Evolutionary conservation across 2,329 filamentous ascomycete genomes (phyloP).

Genomic region (Clathrospora elynae): DNA sequence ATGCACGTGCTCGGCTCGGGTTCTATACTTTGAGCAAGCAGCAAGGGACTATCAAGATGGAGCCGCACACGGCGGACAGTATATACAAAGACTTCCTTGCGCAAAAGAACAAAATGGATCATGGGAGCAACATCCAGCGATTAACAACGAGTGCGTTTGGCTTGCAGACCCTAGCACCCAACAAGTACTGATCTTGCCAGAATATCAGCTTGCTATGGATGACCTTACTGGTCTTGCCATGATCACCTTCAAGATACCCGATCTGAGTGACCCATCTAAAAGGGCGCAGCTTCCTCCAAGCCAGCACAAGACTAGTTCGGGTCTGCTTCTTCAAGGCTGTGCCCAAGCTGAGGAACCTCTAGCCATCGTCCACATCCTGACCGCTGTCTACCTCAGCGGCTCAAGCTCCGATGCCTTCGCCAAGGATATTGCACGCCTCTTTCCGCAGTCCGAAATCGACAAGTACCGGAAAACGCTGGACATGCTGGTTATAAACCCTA

Average conservation of each 20-base stretch:
- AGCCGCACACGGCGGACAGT: slow-evolving; percentile 24
- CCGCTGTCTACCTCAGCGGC: slow-evolving; percentile 28
- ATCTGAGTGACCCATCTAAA: slow-evolving; percentile 25
- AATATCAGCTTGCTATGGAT: slow-evolving; percentile 28
- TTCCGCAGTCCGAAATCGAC: slow-evolving; percentile 25
- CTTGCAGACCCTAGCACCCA: not conserved
- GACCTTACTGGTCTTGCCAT: slow-evolving; percentile 37
- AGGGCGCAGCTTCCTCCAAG: slow-evolving; percentile 31
- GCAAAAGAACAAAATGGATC: slow-evolving; percentile 25
- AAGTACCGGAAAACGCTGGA: slow-evolving; percentile 27
- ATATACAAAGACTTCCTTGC: slow-evolving; percentile 35
- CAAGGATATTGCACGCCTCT: slow-evolving; percentile 23
- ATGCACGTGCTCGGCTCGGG: slow-evolving; percentile 26
- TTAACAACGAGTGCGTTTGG: slow-evolving; percentile 30
- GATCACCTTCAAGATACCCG: slow-evolving; percentile 32
- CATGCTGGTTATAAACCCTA: slow-evolving; percentile 22
- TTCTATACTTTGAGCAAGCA: slow-evolving; percentile 27
- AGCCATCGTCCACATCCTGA: slow-evolving; percentile 38
- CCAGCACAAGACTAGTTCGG: slow-evolving; percentile 26
- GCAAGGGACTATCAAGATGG: slow-evolving; percentile 24
- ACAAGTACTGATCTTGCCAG: slow-evolving; percentile 24
- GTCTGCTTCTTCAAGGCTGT: slow-evolving; percentile 35
- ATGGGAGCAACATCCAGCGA: slow-evolving; percentile 21
- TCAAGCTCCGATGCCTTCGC: slow-evolving; percentile 12
- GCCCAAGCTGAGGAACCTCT: slow-evolving; percentile 34